These are phyloP conservation scores for Aspergillus coremiiformis DNA, from an alignment of 495 filamentous ascomycete species.

Conservation along the genomic window DNA sequence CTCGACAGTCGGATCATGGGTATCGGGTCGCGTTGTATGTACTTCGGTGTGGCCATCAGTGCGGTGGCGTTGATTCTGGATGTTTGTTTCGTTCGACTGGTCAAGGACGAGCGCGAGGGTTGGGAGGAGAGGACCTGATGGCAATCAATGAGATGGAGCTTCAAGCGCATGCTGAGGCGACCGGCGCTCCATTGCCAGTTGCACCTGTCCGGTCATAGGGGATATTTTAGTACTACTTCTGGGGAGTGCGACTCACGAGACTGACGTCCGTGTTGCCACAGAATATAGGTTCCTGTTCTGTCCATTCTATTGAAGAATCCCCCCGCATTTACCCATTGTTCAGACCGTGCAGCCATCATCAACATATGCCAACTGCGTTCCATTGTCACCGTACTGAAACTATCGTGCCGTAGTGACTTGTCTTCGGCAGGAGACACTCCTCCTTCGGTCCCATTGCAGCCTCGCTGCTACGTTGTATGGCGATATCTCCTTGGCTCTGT, in stretches of 20 bases:
- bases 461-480: too few species aligned
- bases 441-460: too few species aligned
- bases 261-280: too few species aligned
- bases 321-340: too few species aligned
- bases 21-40: conserved; percentile 41
- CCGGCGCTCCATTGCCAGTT: neutral
- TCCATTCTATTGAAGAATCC: too few species aligned
- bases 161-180: neutral
- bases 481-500: neutral
- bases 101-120: conserved; percentile 37
- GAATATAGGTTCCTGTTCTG: too few species aligned
- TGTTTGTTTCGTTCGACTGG: conserved; percentile 30
- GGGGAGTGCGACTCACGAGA: too few species aligned
- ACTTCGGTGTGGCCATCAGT: conserved; percentile 38
- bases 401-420: too few species aligned
- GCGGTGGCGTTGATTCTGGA: conserved; percentile 32
- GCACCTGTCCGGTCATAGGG: neutral
- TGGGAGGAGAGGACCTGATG: conserved; percentile 33
- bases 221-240: neutral
- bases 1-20: conserved; percentile 20
- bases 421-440: too few species aligned
- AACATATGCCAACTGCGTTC: too few species aligned
- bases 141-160: neutral
- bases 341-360: too few species aligned
- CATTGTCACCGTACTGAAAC: too few species aligned